phyloP scores from a whole-genome alignment of 2,329 filamentous ascomycete species.

The Bipolaris bicolor region DNA sequence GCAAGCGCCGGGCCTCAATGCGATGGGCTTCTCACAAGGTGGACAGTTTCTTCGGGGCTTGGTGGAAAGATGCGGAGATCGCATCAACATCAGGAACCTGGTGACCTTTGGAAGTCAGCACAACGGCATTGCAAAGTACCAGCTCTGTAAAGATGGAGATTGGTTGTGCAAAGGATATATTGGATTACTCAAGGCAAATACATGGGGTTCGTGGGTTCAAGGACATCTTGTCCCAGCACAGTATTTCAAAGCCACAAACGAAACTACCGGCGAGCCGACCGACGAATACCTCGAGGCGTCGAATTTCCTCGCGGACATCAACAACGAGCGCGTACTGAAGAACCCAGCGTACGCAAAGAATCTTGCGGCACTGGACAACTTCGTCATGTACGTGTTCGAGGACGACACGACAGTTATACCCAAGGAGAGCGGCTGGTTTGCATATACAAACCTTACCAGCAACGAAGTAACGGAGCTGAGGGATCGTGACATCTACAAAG shows the following conservation, averaged over 20 bases:
- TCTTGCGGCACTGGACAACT: conserved; percentile 71
- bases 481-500: conserved; percentile 75
- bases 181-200: conserved; percentile 76
- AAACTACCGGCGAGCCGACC: conserved; percentile 59
- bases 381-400: conserved; percentile 89
- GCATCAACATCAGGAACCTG: conserved; percentile 72
- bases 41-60: conserved; percentile 95
- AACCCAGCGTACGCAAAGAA: conserved; percentile 76
- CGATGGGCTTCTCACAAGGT: conserved; percentile 92
- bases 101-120: conserved; percentile 92
- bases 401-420: conserved; percentile 86
- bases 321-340: conserved; percentile 83
- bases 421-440: conserved; percentile 90
- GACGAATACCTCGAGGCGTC: conserved; percentile 77
- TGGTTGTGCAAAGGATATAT: conserved; percentile 82
- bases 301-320: conserved; percentile 93
- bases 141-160: conserved; percentile 72
- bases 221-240: conserved; percentile 85
- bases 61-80: conserved; percentile 81
- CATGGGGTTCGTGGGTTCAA: conserved; percentile 82
- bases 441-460: conserved; percentile 71
- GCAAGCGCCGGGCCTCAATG: conserved; percentile 83
- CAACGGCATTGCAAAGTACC: conserved; percentile 87
- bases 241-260: conserved; percentile 79
- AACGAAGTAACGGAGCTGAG: conserved; percentile 69